Conservation (phyloP, 2,329 filamentous ascomycete genomes). For the Dactylonectria estremocensis region DNA sequence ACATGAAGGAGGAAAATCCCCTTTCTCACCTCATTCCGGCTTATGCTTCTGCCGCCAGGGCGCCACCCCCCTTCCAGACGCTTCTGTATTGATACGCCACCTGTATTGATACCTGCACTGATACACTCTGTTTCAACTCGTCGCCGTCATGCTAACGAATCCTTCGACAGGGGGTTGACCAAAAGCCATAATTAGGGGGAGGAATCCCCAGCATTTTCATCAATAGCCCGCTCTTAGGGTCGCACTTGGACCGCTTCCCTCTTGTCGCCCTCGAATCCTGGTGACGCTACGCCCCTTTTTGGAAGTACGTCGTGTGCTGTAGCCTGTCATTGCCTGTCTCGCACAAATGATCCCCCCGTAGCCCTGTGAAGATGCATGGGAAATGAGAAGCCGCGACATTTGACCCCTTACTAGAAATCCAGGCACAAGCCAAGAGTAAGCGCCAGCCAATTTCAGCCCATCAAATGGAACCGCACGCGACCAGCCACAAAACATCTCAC, state of each 20-base stretch:
- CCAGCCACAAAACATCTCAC: neutral
- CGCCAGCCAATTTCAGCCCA: neutral
- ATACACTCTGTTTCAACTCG: neutral
- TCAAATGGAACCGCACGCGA: neutral
- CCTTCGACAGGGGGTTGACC: neutral
- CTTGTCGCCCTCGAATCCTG: too few species aligned
- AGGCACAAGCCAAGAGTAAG: too few species aligned
- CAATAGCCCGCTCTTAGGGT: neutral
- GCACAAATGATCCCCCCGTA: neutral
- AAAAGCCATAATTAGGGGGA: neutral
- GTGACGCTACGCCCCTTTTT: neutral
- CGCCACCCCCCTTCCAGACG: too few species aligned
- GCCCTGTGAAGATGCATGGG: slow-evolving; percentile 15
- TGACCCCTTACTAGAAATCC: neutral
- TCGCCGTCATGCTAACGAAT: neutral
- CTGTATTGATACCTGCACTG: too few species aligned
- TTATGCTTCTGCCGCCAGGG: neutral
- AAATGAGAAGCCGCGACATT: slow-evolving; percentile 21
- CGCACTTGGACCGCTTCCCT: neutral
- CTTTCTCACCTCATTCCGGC: neutral
- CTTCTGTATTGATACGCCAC: too few species aligned
- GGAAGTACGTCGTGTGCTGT: slow-evolving; percentile 25
- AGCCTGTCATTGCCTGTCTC: neutral
- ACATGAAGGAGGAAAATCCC: neutral
- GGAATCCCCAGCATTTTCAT: neutral